Base-by-base conservation (phyloP, 2,329 filamentous ascomycete species). In the Sporothrix schenckii region DNA sequence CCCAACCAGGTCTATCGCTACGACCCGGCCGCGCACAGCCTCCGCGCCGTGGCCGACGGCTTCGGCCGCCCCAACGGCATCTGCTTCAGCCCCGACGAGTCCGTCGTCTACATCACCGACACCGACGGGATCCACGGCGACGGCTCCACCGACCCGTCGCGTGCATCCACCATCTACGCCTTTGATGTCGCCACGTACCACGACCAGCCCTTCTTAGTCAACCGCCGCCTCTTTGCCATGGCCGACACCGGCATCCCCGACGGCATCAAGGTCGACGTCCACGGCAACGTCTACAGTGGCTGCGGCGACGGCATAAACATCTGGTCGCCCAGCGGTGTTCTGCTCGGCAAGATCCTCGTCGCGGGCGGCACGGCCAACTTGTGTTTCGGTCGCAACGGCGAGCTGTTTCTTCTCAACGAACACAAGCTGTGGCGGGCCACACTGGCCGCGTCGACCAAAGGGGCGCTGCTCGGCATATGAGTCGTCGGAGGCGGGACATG, bases 211-310 rank as follows among this genome's bases (percentile, higher is more conserved):
- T 83, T 83, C 68, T 77, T 87, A 5, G 74, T 75, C 1, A 86
- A 86, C 74, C 81, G 81, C 65, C 82, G 84, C 21, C 75, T 86
- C 0, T 88, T 88, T 73, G 82, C 86, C 3, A 83, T 82, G 72
- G 81, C 82, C 1, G 79, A 81, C 54, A 77, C 77, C 0, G 84
- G 84, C 0, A 79, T 83, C 9, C 85, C 86, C 0, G 79, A 74
- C 72, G 80, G 78, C 47, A 80, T 85, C 67, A 77, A 78, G 66
- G 83, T 81, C 69, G 82, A 84, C 73, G 58, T 72, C 3, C 68
- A 75, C 16, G 83, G 82, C 0, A 84, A 84, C 71, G 80, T 86
- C 0, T 85, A 83, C 73, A 78, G 80, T 60, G 83, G 82, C 1
- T 83, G 82, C 69, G 80, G 79, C 4, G 83, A 84, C 71, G 84